phyloP scores from a whole-genome alignment of 495 filamentous ascomycete species.

The Wilcoxina mikolae region DNA sequence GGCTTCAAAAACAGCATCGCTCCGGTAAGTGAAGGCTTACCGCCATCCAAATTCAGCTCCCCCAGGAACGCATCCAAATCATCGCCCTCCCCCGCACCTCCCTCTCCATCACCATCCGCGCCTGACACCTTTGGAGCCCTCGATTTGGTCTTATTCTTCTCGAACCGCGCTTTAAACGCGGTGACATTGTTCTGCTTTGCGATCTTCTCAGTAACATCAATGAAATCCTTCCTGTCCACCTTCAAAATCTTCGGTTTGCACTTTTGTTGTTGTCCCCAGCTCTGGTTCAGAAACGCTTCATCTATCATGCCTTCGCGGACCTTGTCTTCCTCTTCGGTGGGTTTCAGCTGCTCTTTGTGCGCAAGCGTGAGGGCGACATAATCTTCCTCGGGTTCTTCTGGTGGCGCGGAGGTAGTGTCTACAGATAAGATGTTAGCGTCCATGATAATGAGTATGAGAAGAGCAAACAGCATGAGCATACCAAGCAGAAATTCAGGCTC shows the following conservation, averaged over 20 bases:
- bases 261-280: constrained; percentile 6
- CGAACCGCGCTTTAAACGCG: constrained; percentile 26
- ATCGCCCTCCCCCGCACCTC: constrained; percentile 9
- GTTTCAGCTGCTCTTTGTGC: constrained; percentile 13
- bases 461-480: neutral
- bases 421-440: neutral
- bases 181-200: constrained; percentile 24
- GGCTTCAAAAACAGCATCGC: neutral
- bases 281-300: constrained; percentile 18
- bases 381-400: constrained; percentile 19
- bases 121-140: neutral
- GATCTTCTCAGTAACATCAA: constrained; percentile 27
- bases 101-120: constrained; percentile 8
- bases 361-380: constrained; percentile 22
- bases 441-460: neutral
- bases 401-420: neutral
- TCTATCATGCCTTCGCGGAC: constrained; percentile 11
- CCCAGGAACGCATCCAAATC: constrained; percentile 27
- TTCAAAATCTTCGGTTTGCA: constrained; percentile 18
- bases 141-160: constrained; percentile 22
- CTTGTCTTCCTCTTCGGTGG: neutral
- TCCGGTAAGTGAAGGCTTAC: neutral
- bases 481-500: constrained; percentile 10
- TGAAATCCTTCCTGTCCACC: constrained; percentile 23
- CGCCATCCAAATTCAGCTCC: constrained; percentile 14